These are phyloP conservation scores for Trichoderma sp. DNA, from an alignment of 2,329 filamentous ascomycete species.

Conservation along the genomic window DNA sequence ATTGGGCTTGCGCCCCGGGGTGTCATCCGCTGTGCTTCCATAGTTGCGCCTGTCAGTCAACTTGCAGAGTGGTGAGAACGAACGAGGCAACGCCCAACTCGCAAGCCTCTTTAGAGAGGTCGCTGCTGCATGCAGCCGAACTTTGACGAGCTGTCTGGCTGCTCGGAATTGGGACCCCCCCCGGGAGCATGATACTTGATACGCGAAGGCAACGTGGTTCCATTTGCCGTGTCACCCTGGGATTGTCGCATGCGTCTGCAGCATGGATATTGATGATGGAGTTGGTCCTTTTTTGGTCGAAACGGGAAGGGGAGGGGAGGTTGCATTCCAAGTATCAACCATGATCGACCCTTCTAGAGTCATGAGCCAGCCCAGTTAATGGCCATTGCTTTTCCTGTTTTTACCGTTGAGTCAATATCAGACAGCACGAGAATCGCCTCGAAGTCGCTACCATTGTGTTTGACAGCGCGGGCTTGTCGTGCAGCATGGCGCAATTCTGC, in stretches of 20 bases:
- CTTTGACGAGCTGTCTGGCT: constrained; percentile 5
- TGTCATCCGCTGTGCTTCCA: background rate
- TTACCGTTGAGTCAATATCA: background rate
- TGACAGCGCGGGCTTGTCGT: background rate
- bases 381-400: background rate
- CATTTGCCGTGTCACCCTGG: constrained; percentile 15
- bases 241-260: constrained; percentile 21
- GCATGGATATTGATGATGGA: constrained; percentile 14
- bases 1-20: background rate
- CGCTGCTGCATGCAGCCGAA: constrained; percentile 17
- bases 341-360: constrained; percentile 18
- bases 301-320: constrained; percentile 1
- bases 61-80: no score
- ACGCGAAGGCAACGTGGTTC: constrained; percentile 20
- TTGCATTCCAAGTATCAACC: constrained; percentile 9
- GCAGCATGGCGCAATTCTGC: constrained; percentile 17
- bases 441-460: constrained; percentile 4
- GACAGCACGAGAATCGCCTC: background rate
- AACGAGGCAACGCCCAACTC: background rate
- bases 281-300: no score
- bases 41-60: constrained; percentile 1
- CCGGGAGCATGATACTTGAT: constrained; percentile 17
- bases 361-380: background rate
- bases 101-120: constrained; percentile 9
- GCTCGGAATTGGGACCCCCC: constrained; percentile 5